A percentile compares a stretch with the other conserved stretches of the same genome.
Conservation (phyloP, 345 rosid genomes). For the Moricandia moricandioides region DNA sequence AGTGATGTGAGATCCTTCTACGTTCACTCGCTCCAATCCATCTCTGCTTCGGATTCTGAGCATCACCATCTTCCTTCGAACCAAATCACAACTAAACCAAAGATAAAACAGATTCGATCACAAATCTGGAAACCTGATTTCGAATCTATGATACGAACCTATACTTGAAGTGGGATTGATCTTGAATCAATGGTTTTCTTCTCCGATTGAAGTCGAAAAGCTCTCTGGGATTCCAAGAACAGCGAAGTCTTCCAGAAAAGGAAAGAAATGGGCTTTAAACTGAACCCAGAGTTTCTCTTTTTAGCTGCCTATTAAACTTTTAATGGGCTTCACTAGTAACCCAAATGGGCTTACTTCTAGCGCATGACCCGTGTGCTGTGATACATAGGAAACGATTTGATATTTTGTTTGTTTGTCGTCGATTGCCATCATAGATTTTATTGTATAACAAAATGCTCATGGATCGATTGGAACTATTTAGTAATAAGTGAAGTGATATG, state of each 20-base stretch:
- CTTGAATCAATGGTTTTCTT: background rate
- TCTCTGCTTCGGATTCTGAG: slow-evolving; percentile 89
- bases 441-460: background rate
- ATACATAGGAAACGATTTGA: background rate
- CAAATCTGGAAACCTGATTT: too few relatives aligned
- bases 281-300: background rate
- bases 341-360: background rate
- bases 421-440: background rate
- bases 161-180: background rate
- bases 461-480: background rate
- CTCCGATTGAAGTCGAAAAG: background rate
- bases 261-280: background rate
- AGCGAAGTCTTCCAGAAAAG: background rate
- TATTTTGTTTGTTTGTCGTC: background rate
- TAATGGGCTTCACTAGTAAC: background rate
- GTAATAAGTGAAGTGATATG: slow-evolving; percentile 9
- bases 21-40: slow-evolving; percentile 77
- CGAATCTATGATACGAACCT: too few relatives aligned
- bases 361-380: background rate
- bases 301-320: background rate
- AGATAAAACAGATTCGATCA: too few relatives aligned
- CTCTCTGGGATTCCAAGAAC: background rate
- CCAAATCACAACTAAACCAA: too few relatives aligned
- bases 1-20: slow-evolving; percentile 52
- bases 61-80: slow-evolving; percentile 38